Base-by-base conservation (phyloP, 163 green algal genomes). In the Chloroidium sp. region DNA sequence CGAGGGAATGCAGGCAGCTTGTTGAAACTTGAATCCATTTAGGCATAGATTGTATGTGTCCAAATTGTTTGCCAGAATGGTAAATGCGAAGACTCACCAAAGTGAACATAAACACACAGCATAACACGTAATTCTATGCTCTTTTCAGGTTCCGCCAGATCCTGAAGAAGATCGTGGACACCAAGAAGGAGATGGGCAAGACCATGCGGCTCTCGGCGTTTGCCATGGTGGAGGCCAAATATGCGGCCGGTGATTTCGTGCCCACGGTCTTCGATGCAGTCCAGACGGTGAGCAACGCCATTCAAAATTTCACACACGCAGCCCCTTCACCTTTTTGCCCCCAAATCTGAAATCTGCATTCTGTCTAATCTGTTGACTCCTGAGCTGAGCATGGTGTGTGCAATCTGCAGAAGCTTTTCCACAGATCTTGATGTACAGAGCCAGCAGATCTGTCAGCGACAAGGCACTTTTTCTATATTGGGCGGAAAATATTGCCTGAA, bases 241-340 rank as follows among this genome's bases (percentile, higher is more conserved):
- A 98, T 84, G 90, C 94, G 2, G 94, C 90, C 1, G 94, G 94
- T 8, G 93, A 97, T 61, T 95, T 99, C 78, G 93, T 94, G 85
- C 93, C 98, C 88, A 98, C 95, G 0, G 92, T 98, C 10, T 88
- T 98, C 76, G 96, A 99, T 86, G 94, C 91, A 69, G 95, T 99
- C 1, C 93, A 97, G 76, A 85, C 84, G 62, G 91, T 82, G 36
- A 36, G 36, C 36, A 36, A 36, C 36, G 36, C 36, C 36, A 36
- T 36, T 36, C 36, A 36, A 36, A 36, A 36, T 36, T 36, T 36
- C 36, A 36, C 36, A 36, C 36, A 36, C 36, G 36, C 36, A 36
- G 36, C 36, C 36, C 36, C 36, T 36, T 36, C 36, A 36, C 36
- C 36, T 36, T 36, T 36, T 36, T 36, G 36, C 36, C 36, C 36